Percentiles rank a stretch among this genome's conserved stretches.
These are phyloP conservation scores for Coriaria nepalensis DNA, from an alignment of 306 rosid species.

Conservation along the genomic window DNA sequence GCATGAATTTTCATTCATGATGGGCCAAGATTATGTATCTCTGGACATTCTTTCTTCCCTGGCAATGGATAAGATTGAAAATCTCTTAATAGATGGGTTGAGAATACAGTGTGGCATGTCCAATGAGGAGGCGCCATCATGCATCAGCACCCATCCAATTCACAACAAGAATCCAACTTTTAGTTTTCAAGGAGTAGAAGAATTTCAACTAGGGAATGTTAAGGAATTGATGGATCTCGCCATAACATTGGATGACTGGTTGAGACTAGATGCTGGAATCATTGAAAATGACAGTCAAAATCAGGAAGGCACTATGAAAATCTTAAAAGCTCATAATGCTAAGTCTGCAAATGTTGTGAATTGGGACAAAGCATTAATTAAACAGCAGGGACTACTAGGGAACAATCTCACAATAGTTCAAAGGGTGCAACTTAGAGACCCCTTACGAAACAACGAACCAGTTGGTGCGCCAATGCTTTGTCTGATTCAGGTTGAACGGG, in stretches of 20 bases:
- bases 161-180: slow-evolving; percentile 6
- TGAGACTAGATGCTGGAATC: slow-evolving; percentile 54
- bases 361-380: slow-evolving; percentile 9
- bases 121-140: slow-evolving; percentile 36
- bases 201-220: slow-evolving; percentile 13
- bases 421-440: slow-evolving; percentile 55
- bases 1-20: slow-evolving; percentile 13
- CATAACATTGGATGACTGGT: slow-evolving; percentile 53
- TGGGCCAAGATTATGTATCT: slow-evolving; percentile 19
- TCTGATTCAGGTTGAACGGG: slow-evolving; percentile 47
- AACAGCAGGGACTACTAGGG: slow-evolving; percentile 34
- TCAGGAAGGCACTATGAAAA: slow-evolving; percentile 22
- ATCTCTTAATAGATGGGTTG: slow-evolving; percentile 55
- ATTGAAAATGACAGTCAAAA: slow-evolving; percentile 28
- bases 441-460: slow-evolving; percentile 44
- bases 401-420: slow-evolving; percentile 41
- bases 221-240: slow-evolving; percentile 39
- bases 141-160: slow-evolving; percentile 17
- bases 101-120: slow-evolving; percentile 51
- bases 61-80: slow-evolving; percentile 35
- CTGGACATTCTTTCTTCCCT: slow-evolving; percentile 39
- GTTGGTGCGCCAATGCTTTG: slow-evolving; percentile 61
- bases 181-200: slow-evolving; percentile 18
- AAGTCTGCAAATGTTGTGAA: slow-evolving; percentile 24
- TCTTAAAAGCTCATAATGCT: slow-evolving; percentile 43